phyloP scores from a whole-genome alignment of 306 rosid species.

The Lathyrus oleraceus region DNA sequence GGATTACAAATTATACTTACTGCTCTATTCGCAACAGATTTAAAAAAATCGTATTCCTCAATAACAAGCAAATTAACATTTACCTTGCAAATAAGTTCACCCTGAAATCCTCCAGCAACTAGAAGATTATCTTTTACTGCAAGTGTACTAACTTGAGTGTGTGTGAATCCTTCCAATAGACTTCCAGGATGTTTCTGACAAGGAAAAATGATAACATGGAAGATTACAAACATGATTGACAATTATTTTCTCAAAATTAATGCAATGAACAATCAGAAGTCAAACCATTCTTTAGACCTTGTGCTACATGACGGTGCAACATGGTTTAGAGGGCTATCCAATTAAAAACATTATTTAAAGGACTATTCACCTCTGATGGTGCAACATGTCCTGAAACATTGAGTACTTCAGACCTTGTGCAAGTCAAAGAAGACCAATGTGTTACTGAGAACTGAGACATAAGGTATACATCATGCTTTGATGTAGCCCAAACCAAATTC shows the following conservation, averaged over 20 bases:
- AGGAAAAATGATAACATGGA: conserved; percentile 11
- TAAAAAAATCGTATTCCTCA: conserved; percentile 6
- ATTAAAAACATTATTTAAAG: background rate
- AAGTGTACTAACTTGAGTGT: conserved; percentile 80
- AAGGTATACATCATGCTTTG: conserved; percentile 84
- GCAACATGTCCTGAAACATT: conserved; percentile 78
- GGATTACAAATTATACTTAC: background rate
- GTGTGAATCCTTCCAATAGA: conserved; percentile 72
- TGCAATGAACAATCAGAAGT: background rate
- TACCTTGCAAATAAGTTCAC: conserved; percentile 92
- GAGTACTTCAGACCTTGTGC: conserved; percentile 61
- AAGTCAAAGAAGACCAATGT: conserved; percentile 71
- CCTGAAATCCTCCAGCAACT: conserved; percentile 88
- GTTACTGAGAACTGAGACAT: conserved; percentile 63
- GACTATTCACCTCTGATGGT: conserved; percentile 64
- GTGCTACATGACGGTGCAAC: background rate
- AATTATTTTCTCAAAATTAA: background rate
- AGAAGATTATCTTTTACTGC: conserved; percentile 75
- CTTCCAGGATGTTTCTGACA: conserved; percentile 80
- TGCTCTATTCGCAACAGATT: conserved; percentile 1
- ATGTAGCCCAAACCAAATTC: conserved; percentile 86
- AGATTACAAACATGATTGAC: conserved; percentile 9
- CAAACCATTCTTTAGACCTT: background rate
- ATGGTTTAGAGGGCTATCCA: background rate
- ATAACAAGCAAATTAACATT: conserved; percentile 13